These are phyloP conservation scores for Parastagonospora avenae DNA, from an alignment of 2,329 filamentous ascomycete genomes.

Conservation along the genomic window DNA sequence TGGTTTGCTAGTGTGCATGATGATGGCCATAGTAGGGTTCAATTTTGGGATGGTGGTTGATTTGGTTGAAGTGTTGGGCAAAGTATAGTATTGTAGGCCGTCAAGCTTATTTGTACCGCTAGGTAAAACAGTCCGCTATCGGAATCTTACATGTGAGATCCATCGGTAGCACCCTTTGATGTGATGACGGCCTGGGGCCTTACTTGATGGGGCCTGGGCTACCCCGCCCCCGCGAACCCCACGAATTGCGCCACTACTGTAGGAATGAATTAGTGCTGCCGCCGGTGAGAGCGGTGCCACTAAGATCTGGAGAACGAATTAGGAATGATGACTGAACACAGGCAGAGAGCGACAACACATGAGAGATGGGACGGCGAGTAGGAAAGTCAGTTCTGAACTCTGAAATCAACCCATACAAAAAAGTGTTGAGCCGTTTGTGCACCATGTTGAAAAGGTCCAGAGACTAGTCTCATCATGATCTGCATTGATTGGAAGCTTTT, in stretches of 20 bases:
- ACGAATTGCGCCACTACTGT: slow-evolving; percentile 28
- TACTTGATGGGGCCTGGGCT: slow-evolving; percentile 21
- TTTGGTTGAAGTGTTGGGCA: too few relatives aligned
- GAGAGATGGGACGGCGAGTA: too few relatives aligned
- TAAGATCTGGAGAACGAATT: too few relatives aligned
- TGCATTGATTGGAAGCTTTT: slow-evolving; percentile 19
- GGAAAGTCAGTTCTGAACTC: too few relatives aligned
- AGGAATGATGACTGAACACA: too few relatives aligned
- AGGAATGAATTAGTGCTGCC: neutral
- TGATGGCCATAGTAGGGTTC: slow-evolving; percentile 34
- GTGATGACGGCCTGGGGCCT: slow-evolving; percentile 12
- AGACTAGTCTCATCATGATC: slow-evolving; percentile 9
- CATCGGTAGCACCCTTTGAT: slow-evolving; percentile 32
- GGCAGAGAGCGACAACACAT: too few relatives aligned
- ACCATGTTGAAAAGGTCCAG: too few relatives aligned
- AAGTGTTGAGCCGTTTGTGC: too few relatives aligned
- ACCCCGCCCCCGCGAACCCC: slow-evolving; percentile 44
- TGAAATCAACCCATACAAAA: too few relatives aligned
- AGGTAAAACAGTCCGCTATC: slow-evolving; percentile 32
- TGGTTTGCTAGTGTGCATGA: slow-evolving; percentile 39
- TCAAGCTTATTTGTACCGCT: slow-evolving; percentile 13
- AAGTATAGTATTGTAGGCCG: neutral
- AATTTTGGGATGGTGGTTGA: too few relatives aligned
- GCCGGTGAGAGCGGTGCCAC: too few relatives aligned
- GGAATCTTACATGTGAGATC: slow-evolving; percentile 16